Evolutionary conservation across 73 alveolate genomes (phyloP), one percentile per base, ranked within the genome.

Genomic region (Paraurostyla sp.): DNA sequence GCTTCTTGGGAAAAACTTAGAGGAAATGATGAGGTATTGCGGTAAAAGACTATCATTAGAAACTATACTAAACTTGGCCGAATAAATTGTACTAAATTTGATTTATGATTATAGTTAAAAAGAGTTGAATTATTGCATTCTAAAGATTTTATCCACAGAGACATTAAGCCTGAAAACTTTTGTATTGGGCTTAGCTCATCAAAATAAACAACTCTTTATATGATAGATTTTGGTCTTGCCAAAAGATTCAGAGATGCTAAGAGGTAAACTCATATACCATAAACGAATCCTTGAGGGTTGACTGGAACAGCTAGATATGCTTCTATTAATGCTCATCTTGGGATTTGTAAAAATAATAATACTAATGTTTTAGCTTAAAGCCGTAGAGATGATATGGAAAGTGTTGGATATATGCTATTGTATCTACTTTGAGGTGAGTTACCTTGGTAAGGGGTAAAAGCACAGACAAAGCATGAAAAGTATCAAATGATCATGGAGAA

Each of bases 271-370:
- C 87, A 85, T 63, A 85, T 89, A 60, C 94, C 93, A 22, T 76
- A 76, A 84, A 52, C 50, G 42, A 78, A 89, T 52, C 91, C 89
- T 52, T 80, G 84, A 62, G 81, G 87, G 33, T 65, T 94, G 59
- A 89, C 95, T 40, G 96, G 99, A n/a, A 96, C 99, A n/a, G 98
- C 98, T 27, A 87, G 99, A 46, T 97, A 97, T 93, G 99, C 99
- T 62, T 96, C 99, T 0, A 93, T 96, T 18, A 96, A 94, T 42
- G 96, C 98, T 0, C 97, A 95, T 58, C 88, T 95, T 83, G 99
- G 99, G 0, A 62, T 92, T 51, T 6, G 80, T 84, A 68, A 16
- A 45, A 13, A 13, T 49, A 51, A 0, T 92, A 76, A 63, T 16
- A 90, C n/a, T n/a, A n/a, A n/a, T n/a, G n/a, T n/a, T n/a, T n/a